Base-by-base conservation (phyloP, 805 yeast species). In the Candida pini region DNA sequence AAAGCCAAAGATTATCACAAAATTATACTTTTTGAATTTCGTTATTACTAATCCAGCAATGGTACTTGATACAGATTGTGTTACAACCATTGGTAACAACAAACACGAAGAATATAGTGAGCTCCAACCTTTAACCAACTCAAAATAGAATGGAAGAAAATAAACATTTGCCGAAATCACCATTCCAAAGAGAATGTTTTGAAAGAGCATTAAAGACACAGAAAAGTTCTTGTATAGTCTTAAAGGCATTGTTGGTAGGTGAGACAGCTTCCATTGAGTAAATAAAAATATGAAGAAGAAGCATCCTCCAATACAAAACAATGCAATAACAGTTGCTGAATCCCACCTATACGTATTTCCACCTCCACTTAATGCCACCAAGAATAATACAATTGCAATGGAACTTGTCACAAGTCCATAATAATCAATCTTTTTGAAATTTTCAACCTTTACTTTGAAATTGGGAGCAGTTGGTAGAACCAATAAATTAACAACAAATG, bases 321-420 rank as follows among this genome's bases (percentile, higher is more conserved):
- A 54, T 6, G 58, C 34, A 9, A 73, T 66, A n/a, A 64, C 63
- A 15, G 58, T 38, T 3, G 68, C 53, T 12, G 69, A 69, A 45
- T 66, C 45, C 88, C 88, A 81, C 0, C 61, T 51, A 48, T 66
- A 77, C 8, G 69, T 59, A 8, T 71, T 59, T 2, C 86, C 86
- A 23, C 86, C 87, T 13, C 80, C 78, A 42, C 69, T 67, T 14
- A 76, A 50, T 3, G 81, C 79, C 12, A 78, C 63, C 31, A 76
- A 60, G 12, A 78, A 46, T 4, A 77, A 51, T 0, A 75, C 69
- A 18, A 68, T 60, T 0, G 72, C 69, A 2, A 73, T 62, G 5
- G 78, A 60, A 23, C 73, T 57, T 10, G 71, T 54, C 19, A 70
- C 42, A 28, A 73, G 63, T 0, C 86, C 86, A 6, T 57, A 43